Percentiles rank a stretch among this genome's conserved stretches.
phyloP scores from a whole-genome alignment of 192 early-diverging fungal species.

The Martensiomyces pterosporus region DNA sequence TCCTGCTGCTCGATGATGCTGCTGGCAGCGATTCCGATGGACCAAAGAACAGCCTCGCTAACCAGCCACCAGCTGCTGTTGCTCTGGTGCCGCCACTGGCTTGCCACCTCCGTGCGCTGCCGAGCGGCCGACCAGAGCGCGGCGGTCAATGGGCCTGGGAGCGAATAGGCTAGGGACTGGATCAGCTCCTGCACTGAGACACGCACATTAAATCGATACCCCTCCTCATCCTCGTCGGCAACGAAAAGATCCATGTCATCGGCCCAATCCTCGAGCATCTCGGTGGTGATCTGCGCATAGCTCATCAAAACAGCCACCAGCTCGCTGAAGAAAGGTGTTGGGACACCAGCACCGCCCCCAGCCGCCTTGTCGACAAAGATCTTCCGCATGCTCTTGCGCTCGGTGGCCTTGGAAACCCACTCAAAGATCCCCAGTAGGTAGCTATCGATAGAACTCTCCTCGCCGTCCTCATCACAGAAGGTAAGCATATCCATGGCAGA shows the following conservation, averaged over 20 bases:
- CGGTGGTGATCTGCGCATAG: slow-evolving; percentile 80
- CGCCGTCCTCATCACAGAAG: slow-evolving; percentile 34
- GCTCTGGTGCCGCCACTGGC: slow-evolving; percentile 47
- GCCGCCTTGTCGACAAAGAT: slow-evolving; percentile 24
- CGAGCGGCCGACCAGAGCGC: slow-evolving; percentile 55
- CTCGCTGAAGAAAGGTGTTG: slow-evolving; percentile 53
- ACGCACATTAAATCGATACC: slow-evolving; percentile 79
- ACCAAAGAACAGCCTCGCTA: slow-evolving; percentile 77
- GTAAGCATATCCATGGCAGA: slow-evolving; percentile 32
- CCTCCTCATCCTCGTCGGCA: slow-evolving; percentile 88
- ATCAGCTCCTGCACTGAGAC: slow-evolving; percentile 77
- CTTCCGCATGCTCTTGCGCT: slow-evolving; percentile 29
- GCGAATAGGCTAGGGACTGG: slow-evolving; percentile 50
- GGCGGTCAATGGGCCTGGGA: slow-evolving; percentile 48
- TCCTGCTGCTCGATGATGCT: slow-evolving; percentile 57
- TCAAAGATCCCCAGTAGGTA: slow-evolving; percentile 42
- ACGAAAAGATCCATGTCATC: slow-evolving; percentile 84
- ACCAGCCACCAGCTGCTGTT: slow-evolving; percentile 77
- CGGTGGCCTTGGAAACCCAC: slow-evolving; percentile 34
- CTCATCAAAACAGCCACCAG: slow-evolving; percentile 57
- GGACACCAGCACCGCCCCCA: neutral
- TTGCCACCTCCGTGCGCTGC: slow-evolving; percentile 49
- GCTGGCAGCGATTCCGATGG: slow-evolving; percentile 62
- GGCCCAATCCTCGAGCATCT: slow-evolving; percentile 74
- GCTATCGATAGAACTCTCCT: slow-evolving; percentile 20